Conservation (phyloP, 306 rosid genomes). For the Crotalaria pallida region DNA sequence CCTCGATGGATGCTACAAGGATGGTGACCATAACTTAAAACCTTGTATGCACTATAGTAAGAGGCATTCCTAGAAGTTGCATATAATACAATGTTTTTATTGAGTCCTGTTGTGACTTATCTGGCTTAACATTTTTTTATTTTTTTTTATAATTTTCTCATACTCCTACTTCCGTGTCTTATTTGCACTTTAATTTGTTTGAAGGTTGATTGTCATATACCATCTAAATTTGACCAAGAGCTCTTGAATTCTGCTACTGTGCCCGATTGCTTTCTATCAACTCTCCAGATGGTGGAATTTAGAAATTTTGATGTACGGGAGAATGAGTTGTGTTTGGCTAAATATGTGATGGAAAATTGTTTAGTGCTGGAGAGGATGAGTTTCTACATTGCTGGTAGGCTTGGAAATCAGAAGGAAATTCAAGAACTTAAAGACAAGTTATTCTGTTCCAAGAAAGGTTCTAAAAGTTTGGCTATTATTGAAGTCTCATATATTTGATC, state of each 20-base stretch:
- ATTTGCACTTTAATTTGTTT: background rate
- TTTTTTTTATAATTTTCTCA: background rate
- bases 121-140: background rate
- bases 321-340: background rate
- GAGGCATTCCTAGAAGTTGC: background rate
- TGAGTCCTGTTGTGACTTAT: background rate
- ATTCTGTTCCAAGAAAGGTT: background rate
- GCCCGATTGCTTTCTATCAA: conserved; percentile 1
- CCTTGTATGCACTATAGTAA: background rate
- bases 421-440: background rate
- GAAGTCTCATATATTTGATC: background rate
- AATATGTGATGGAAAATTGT: background rate
- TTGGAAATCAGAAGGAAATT: background rate
- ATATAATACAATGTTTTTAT: background rate
- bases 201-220: background rate
- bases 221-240: background rate
- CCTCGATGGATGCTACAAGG: too few relatives aligned
- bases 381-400: background rate
- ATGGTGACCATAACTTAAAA: too few relatives aligned
- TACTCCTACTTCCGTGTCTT: background rate
- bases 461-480: background rate
- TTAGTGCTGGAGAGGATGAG: background rate
- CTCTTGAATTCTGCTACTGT: background rate
- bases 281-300: conserved; percentile 9
- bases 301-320: background rate